Conservation (phyloP, 768 basidiomycete genomes). For the Leccinum disarticulatum region DNA sequence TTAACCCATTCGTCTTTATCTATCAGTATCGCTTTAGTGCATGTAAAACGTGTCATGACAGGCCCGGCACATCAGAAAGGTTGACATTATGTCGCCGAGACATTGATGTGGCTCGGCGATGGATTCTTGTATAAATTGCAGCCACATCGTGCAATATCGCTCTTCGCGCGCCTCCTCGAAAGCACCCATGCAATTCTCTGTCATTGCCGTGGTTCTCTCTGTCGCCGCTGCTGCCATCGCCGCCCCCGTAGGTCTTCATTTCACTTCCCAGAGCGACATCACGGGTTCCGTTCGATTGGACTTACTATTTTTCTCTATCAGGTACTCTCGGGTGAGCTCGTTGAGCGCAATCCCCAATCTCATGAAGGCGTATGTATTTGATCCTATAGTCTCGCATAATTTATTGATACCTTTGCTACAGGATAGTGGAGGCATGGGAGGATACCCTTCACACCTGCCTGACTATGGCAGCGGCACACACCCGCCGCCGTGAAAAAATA, state of each 20-base stretch:
- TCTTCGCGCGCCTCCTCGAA: not conserved
- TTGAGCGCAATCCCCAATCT: not conserved
- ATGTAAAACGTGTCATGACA: not conserved
- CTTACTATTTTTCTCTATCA: not conserved
- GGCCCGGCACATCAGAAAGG: not conserved
- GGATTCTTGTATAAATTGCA: not conserved
- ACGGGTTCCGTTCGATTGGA: not conserved
- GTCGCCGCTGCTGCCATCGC: not conserved
- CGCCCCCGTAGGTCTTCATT: not conserved
- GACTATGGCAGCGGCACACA: no score
- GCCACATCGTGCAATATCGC: not conserved
- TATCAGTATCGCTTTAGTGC: not conserved
- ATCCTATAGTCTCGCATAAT: not conserved
- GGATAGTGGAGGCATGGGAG: not conserved
- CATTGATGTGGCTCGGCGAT: not conserved
- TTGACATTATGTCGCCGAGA: not conserved
- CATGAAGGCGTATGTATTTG: not conserved
- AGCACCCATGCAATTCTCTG: slow-evolving; percentile 5
- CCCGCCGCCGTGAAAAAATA: not conserved
- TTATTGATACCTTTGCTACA: not conserved
- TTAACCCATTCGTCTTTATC: not conserved
- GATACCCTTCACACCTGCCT: not conserved
- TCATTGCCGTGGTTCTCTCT: not conserved
- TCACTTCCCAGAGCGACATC: not conserved
- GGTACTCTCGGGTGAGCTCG: not conserved